These are phyloP conservation scores for Simplicillium aogashimaense DNA, from an alignment of 2,329 filamentous ascomycete species.

Conservation along the genomic window DNA sequence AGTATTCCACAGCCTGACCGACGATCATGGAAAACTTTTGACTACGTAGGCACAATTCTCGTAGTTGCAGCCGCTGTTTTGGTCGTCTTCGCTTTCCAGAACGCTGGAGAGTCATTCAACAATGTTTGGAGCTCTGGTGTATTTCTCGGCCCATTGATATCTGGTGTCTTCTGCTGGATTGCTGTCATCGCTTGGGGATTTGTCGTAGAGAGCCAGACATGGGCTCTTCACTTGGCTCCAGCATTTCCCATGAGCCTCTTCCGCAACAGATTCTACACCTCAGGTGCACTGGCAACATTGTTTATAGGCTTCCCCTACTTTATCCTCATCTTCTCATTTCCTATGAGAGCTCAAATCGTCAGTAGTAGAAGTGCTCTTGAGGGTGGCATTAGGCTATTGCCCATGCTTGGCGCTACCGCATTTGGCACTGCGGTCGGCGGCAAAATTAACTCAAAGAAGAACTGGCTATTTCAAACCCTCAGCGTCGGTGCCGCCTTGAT, in stretches of 20 bases:
- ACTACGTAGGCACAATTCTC: slow-evolving; percentile 42
- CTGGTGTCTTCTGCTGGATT: slow-evolving; percentile 17
- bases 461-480: slow-evolving; percentile 33
- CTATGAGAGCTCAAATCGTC: slow-evolving; percentile 39
- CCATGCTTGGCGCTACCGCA: slow-evolving; percentile 39
- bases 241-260: slow-evolving; percentile 39
- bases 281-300: slow-evolving; percentile 32
- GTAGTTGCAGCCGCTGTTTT: slow-evolving; percentile 43
- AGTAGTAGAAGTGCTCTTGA: slow-evolving; percentile 33
- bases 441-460: slow-evolving; percentile 28
- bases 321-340: slow-evolving; percentile 37
- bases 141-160: slow-evolving; percentile 20
- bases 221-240: slow-evolving; percentile 16
- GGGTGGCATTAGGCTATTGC: slow-evolving; percentile 41
- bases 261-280: slow-evolving; percentile 33
- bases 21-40: slow-evolving; percentile 38
- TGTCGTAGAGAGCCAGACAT: slow-evolving; percentile 5
- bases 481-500: slow-evolving; percentile 30
- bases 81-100: slow-evolving; percentile 49
- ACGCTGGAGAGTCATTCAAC: slow-evolving; percentile 24
- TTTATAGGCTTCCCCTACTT: slow-evolving; percentile 41
- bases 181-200: slow-evolving; percentile 18
- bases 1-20: slow-evolving; percentile 27
- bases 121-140: slow-evolving; percentile 31
- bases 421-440: slow-evolving; percentile 33